A percentile compares a stretch with the other conserved stretches of the same genome.
Evolutionary conservation across 805 yeast genomes (phyloP).

Genomic region (Wickerhamiella cacticola): DNA sequence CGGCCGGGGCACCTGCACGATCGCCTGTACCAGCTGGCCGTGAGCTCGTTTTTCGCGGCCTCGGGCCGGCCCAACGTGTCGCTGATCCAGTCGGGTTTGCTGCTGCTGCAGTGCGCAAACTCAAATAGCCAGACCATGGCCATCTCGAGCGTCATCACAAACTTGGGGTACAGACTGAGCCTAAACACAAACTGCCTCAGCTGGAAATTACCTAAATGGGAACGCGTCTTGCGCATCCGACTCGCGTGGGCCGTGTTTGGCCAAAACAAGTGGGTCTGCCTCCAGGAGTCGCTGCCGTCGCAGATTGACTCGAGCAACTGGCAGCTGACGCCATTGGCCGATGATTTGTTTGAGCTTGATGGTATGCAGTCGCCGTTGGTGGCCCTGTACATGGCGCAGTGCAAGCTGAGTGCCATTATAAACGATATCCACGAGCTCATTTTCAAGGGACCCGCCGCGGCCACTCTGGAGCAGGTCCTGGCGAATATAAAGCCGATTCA

Average conservation of each 20-base stretch:
- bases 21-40: constrained; percentile 55
- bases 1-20: constrained; percentile 56
- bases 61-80: constrained; percentile 80
- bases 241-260: constrained; percentile 92
- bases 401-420: constrained; percentile 27
- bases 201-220: constrained; percentile 96
- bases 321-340: constrained; percentile 39
- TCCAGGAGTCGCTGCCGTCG: constrained; percentile 74
- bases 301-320: constrained; percentile 66
- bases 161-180: constrained; percentile 82
- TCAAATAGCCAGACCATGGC: constrained; percentile 64
- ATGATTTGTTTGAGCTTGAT: constrained; percentile 27
- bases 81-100: constrained; percentile 39
- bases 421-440: constrained; percentile 31
- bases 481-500: constrained; percentile 51
- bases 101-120: constrained; percentile 39
- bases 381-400: constrained; percentile 27
- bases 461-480: constrained; percentile 43
- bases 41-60: constrained; percentile 54
- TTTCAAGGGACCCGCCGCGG: neutral
- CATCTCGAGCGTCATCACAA: constrained; percentile 72
- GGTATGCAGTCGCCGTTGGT: constrained; percentile 37
- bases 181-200: constrained; percentile 78
- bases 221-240: constrained; percentile 72
- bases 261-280: constrained; percentile 83